Conservation (phyloP, 192 early-diverging fungal species). For the Podila verticillata region DNA sequence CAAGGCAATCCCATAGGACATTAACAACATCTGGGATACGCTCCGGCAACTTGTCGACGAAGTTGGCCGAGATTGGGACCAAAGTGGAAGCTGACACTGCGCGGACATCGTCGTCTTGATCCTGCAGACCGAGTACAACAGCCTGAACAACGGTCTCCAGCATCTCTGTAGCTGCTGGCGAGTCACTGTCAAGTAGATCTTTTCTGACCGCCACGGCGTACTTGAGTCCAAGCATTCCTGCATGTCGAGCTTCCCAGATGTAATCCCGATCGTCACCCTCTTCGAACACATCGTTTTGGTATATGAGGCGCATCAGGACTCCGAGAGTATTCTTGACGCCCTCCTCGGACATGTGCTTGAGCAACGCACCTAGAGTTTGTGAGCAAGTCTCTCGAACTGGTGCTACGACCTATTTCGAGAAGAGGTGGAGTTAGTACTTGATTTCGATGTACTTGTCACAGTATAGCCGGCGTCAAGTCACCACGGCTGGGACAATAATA, state of each 20-base stretch:
- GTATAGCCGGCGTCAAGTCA: too few relatives aligned
- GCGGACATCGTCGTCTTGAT: slow-evolving; percentile 94
- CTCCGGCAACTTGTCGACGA: slow-evolving; percentile 73
- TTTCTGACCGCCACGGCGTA: slow-evolving; percentile 93
- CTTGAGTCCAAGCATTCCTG: slow-evolving; percentile 91
- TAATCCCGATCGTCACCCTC: slow-evolving; percentile 47
- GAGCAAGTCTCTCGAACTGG: slow-evolving; percentile 97
- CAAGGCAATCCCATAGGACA: slow-evolving; percentile 90
- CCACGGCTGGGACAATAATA: too few relatives aligned
- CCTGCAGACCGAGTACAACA: slow-evolving; percentile 85
- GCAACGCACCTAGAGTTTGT: slow-evolving; percentile 78
- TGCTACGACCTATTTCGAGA: slow-evolving; percentile 72
- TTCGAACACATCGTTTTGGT: slow-evolving; percentile 61
- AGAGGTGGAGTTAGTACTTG: too few relatives aligned
- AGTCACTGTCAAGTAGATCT: slow-evolving; percentile 75
- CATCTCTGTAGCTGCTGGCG: slow-evolving; percentile 54
- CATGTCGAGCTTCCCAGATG: slow-evolving; percentile 94
- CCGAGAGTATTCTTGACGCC: slow-evolving; percentile 71
- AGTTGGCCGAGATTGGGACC: slow-evolving; percentile 83
- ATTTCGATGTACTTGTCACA: too few relatives aligned
- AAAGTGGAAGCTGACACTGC: slow-evolving; percentile 91
- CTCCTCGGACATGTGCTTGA: slow-evolving; percentile 67
- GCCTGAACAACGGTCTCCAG: slow-evolving; percentile 80
- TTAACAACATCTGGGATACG: slow-evolving; percentile 79
- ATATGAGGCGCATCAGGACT: slow-evolving; percentile 74